phyloP scores from a whole-genome alignment of 176 grass and related monocot species.

The Cenchrus americanus region DNA sequence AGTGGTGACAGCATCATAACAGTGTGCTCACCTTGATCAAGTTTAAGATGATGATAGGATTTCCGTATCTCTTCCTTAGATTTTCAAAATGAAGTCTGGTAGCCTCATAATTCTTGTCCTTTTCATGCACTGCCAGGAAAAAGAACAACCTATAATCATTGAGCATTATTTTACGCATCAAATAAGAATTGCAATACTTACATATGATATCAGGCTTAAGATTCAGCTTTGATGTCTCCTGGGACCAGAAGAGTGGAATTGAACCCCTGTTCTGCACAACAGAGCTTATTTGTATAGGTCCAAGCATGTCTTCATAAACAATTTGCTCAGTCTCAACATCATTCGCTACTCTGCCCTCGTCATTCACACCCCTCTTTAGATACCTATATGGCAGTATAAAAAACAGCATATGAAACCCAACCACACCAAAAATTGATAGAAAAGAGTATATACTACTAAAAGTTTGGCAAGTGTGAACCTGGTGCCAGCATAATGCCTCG shows the following conservation, averaged over 20 bases:
- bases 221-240: slow-evolving; percentile 92
- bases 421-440: not conserved
- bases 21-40: slow-evolving; percentile 78
- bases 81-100: slow-evolving; percentile 95
- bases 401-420: slow-evolving; percentile 26
- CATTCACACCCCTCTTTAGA: slow-evolving; percentile 93
- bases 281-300: slow-evolving; percentile 78
- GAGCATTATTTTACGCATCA: not conserved
- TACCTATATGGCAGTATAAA: slow-evolving; percentile 55
- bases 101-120: slow-evolving; percentile 84
- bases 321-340: slow-evolving; percentile 99
- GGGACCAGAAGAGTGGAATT: slow-evolving; percentile 98
- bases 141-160: slow-evolving; percentile 20
- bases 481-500: slow-evolving; percentile 92
- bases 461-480: slow-evolving; percentile 53
- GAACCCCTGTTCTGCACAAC: slow-evolving; percentile 98
- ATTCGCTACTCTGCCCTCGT: slow-evolving; percentile 90
- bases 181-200: slow-evolving; percentile 56
- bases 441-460: not conserved
- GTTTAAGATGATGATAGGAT: slow-evolving; percentile 96
- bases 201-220: slow-evolving; percentile 93
- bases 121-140: slow-evolving; percentile 55
- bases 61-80: slow-evolving; percentile 86
- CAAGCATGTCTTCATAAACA: slow-evolving; percentile 67
- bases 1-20: slow-evolving; percentile 6